phyloP scores from a whole-genome alignment of 169 alveolate genomes.

The Cryptosporidium xiaoi region DNA sequence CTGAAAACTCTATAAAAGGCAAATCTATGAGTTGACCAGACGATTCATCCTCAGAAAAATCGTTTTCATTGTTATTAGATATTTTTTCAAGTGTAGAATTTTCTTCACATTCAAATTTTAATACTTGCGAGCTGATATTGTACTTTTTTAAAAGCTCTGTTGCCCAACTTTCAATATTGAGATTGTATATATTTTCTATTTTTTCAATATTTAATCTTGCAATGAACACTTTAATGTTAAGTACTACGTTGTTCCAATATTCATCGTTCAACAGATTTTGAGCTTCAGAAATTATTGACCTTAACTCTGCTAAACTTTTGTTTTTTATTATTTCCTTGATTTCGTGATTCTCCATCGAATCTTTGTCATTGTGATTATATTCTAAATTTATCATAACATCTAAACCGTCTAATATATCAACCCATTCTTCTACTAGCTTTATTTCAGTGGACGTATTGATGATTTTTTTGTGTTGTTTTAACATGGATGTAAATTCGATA shows the following conservation, averaged over 20 bases:
- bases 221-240: neutral
- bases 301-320: slow-evolving; percentile 18
- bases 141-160: neutral
- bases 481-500: neutral
- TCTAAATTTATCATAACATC: slow-evolving; percentile 14
- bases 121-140: neutral
- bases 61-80: neutral
- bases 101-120: neutral
- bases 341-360: slow-evolving; percentile 9
- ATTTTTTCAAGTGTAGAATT: neutral
- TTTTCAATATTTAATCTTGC: slow-evolving; percentile 11
- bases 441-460: slow-evolving; percentile 3
- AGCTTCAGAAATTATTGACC: slow-evolving; percentile 1
- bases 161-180: slow-evolving; percentile 23
- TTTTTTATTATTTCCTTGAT: slow-evolving; percentile 24
- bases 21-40: slow-evolving; percentile 30
- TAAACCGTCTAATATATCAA: slow-evolving; percentile 29
- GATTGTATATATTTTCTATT: slow-evolving; percentile 4
- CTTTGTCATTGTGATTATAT: neutral
- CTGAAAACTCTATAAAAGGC: slow-evolving; percentile 39
- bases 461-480: slow-evolving; percentile 11
- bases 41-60: slow-evolving; percentile 5
- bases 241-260: slow-evolving; percentile 49
- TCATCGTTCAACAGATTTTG: slow-evolving; percentile 27
- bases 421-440: slow-evolving; percentile 38